Evolutionary conservation across 129 eudicot genomes (phyloP).

Genomic region (Oenanthe sinensis): DNA sequence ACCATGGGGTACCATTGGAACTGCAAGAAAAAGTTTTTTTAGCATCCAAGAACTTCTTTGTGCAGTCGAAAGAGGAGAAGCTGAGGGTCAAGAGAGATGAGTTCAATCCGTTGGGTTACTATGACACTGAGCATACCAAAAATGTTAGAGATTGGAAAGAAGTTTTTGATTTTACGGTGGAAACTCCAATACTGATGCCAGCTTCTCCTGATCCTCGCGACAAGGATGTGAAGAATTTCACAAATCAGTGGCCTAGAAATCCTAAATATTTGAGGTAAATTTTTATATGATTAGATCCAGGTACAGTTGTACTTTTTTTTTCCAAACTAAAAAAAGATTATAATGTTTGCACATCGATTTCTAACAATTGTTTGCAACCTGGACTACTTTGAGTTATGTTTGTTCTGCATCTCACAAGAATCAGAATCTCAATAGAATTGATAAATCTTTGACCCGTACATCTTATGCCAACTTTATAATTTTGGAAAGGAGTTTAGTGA

Average conservation of each 20-base stretch:
- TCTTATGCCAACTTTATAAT: too few relatives aligned
- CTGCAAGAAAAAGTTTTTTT: constrained; percentile 14
- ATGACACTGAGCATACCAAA: constrained; percentile 33
- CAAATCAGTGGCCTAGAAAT: constrained; percentile 31
- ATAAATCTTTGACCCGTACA: too few relatives aligned
- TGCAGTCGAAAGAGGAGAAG: constrained; percentile 30
- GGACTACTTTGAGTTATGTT: too few relatives aligned
- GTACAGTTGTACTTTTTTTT: too few relatives aligned
- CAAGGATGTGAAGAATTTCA: constrained; percentile 4
- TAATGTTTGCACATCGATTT: too few relatives aligned
- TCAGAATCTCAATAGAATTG: too few relatives aligned
- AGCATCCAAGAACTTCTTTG: constrained; percentile 24
- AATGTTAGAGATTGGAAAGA: constrained; percentile 46
- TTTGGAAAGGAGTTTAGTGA: too few relatives aligned
- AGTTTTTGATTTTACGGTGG: constrained; percentile 23
- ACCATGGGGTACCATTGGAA: constrained; percentile 30
- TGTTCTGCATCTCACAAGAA: too few relatives aligned
- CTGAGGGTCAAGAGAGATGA: constrained; percentile 23
- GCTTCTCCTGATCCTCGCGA: constrained; percentile 27
- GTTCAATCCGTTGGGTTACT: constrained; percentile 23
- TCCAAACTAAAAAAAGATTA: too few relatives aligned
- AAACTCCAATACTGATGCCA: constrained; percentile 12
- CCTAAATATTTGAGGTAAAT: constrained; percentile 22
- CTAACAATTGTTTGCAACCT: too few relatives aligned
- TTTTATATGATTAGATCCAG: neutral